Conservation (phyloP, 192 early-diverging fungal genomes). For the Phycomyces blakesleeanus region DNA sequence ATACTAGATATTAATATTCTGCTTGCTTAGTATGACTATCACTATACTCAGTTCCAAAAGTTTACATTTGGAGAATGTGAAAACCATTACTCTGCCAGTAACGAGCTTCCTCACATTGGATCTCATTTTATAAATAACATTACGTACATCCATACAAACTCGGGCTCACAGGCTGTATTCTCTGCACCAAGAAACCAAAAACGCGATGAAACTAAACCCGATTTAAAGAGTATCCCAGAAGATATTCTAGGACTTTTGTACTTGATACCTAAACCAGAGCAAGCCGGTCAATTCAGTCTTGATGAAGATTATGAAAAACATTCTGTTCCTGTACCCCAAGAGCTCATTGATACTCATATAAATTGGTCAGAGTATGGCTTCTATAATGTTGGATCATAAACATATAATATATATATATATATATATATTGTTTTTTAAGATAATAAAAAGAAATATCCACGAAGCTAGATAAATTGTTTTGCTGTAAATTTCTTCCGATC, state of each 20-base stretch:
- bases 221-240: background rate
- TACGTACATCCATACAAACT: background rate
- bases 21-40: slow-evolving; percentile 37
- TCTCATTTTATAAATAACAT: slow-evolving; percentile 13
- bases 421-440: slow-evolving; percentile 12
- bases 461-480: too few relatives aligned
- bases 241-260: slow-evolving; percentile 12
- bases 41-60: slow-evolving; percentile 44
- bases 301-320: slow-evolving; percentile 19
- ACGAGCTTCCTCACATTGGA: slow-evolving; percentile 26
- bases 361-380: slow-evolving; percentile 29
- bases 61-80: slow-evolving; percentile 31
- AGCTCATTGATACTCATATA: slow-evolving; percentile 13
- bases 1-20: background rate
- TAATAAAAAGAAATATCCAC: too few relatives aligned
- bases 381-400: slow-evolving; percentile 23
- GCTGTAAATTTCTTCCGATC: too few relatives aligned
- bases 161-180: background rate
- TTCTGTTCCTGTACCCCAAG: slow-evolving; percentile 19
- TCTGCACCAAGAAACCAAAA: background rate
- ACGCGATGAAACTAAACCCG: background rate
- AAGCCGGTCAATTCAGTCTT: slow-evolving; percentile 5
- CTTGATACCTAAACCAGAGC: slow-evolving; percentile 13
- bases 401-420: too few relatives aligned
- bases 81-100: slow-evolving; percentile 7